A percentile compares a stretch with the other conserved stretches of the same genome.
Conservation (phyloP, 108 stramenopile genomes). For the Fistulifera solaris region DNA sequence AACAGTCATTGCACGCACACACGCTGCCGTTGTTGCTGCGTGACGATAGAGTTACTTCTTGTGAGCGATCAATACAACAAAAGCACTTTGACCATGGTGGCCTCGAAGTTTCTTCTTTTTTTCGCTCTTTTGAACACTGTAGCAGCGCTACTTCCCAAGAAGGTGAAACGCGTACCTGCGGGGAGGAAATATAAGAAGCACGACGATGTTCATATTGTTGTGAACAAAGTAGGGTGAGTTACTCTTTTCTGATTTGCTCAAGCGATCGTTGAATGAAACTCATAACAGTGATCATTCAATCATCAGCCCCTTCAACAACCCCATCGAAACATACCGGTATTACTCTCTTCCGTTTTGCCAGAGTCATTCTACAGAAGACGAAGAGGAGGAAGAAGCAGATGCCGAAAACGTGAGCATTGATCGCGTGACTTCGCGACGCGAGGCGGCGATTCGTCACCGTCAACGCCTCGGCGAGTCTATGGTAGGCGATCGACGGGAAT, state of each 20-base stretch:
- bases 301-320: slow-evolving; percentile 95
- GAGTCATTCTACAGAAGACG: slow-evolving; percentile 54
- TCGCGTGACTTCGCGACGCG: slow-evolving; percentile 5
- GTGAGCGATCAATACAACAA: not conserved
- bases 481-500: slow-evolving; percentile 89
- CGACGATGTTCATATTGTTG: slow-evolving; percentile 69
- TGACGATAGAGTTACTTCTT: too few species aligned
- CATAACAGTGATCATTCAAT: too few species aligned
- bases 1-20: too few species aligned
- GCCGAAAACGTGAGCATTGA: slow-evolving; percentile 28
- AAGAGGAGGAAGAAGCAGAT: slow-evolving; percentile 45
- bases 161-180: slow-evolving; percentile 57
- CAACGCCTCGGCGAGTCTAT: slow-evolving; percentile 90
- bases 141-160: slow-evolving; percentile 5
- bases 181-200: slow-evolving; percentile 58
- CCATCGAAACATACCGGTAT: slow-evolving; percentile 97
- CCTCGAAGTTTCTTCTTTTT: not conserved
- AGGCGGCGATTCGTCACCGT: slow-evolving; percentile 42
- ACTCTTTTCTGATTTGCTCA: not conserved
- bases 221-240: slow-evolving; percentile 87
- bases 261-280: not conserved
- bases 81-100: not conserved
- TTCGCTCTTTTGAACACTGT: slow-evolving; percentile 6
- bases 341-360: slow-evolving; percentile 95
- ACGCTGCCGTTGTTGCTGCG: too few species aligned